phyloP scores from a whole-genome alignment of 2,329 filamentous ascomycete genomes.

The Decorospora gaudefroyi region DNA sequence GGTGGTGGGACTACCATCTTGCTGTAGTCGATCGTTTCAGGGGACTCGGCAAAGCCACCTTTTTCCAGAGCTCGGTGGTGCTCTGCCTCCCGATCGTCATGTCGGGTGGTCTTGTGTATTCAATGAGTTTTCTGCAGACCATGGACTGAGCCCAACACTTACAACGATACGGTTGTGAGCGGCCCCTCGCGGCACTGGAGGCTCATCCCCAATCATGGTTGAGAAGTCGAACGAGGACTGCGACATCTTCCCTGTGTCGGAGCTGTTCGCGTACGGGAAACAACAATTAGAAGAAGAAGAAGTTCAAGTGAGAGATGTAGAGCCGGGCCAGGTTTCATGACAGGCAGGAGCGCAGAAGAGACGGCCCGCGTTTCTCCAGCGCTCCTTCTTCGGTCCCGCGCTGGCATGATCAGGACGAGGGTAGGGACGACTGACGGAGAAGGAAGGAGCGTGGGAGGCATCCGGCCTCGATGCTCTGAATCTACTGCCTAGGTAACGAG shows the following conservation, averaged over 20 bases:
- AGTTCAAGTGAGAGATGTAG: background rate
- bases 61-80: background rate
- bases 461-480: background rate
- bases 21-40: background rate
- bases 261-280: background rate
- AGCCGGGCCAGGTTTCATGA: background rate
- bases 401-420: conserved; percentile 2
- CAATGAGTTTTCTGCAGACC: too few species aligned
- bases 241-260: background rate
- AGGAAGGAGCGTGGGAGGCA: conserved; percentile 2
- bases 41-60: background rate
- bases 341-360: background rate
- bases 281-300: background rate
- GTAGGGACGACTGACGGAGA: background rate
- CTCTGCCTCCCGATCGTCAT: too few species aligned
- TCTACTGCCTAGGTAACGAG: background rate
- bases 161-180: background rate
- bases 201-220: background rate
- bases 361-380: conserved; percentile 3
- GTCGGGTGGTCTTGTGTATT: too few species aligned
- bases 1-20: background rate
- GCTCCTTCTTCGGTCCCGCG: conserved; percentile 11
- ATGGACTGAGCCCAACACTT: background rate
- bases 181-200: background rate
- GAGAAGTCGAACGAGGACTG: background rate